Percentiles rank a stretch among this genome's conserved stretches.
phyloP scores from a whole-genome alignment of 148 eudicot genomes.

The Vaccinium macrocarpon region DNA sequence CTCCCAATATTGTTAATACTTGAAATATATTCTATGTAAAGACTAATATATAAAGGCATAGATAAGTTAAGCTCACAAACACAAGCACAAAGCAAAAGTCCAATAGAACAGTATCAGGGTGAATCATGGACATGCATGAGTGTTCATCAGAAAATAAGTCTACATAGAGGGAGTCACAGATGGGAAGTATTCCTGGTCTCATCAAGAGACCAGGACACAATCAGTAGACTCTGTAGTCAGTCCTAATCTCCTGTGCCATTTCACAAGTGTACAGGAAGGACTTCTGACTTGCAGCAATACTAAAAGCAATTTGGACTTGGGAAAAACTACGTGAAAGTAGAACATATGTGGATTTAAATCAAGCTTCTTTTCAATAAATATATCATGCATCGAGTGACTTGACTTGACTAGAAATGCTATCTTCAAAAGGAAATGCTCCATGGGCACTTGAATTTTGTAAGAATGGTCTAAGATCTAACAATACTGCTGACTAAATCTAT shows the following conservation, averaged over 20 bases:
- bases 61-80: neutral
- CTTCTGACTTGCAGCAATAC: neutral
- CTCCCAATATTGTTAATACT: neutral
- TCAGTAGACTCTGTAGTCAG: neutral
- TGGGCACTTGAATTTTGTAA: no score
- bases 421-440: neutral
- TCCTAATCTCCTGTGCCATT: neutral
- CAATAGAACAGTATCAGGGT: neutral
- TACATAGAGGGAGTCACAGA: neutral
- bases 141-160: neutral
- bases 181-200: neutral
- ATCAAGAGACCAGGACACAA: neutral
- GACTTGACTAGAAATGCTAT: neutral
- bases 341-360: neutral
- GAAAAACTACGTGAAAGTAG: neutral
- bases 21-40: neutral
- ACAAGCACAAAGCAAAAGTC: neutral
- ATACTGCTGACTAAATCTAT: neutral
- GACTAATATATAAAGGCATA: neutral
- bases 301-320: neutral
- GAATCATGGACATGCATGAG: neutral
- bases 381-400: neutral
- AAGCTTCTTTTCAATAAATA: neutral
- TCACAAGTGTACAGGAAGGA: neutral
- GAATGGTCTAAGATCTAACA: neutral